Percentiles rank a stretch among this genome's conserved stretches.
Evolutionary conservation across 306 rosid species (phyloP).

Genomic region (Rubus parviflorus): DNA sequence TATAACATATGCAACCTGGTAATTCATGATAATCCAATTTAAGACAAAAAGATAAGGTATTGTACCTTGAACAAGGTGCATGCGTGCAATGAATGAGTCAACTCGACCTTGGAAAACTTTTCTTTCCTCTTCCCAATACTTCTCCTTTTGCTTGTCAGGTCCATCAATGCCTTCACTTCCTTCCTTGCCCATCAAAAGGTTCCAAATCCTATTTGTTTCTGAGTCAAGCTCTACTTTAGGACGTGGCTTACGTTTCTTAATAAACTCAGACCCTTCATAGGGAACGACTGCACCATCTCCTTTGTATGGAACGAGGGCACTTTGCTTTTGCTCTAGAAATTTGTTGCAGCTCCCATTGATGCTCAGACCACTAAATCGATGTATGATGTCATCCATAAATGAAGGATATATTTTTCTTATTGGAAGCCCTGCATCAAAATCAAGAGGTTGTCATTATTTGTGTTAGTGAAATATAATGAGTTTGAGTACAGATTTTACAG

Average conservation of each 20-base stretch:
- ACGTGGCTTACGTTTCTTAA: constrained; percentile 58
- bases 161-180: constrained; percentile 53
- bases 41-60: constrained; percentile 24
- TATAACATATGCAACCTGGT: constrained; percentile 16
- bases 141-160: constrained; percentile 61
- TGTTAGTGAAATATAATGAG: constrained; percentile 1
- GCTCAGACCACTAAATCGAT: constrained; percentile 43
- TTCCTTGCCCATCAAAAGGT: constrained; percentile 81
- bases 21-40: constrained; percentile 16
- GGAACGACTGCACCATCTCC: constrained; percentile 67
- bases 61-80: constrained; percentile 98
- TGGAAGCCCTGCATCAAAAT: constrained; percentile 51
- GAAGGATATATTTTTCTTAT: constrained; percentile 11
- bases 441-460: constrained; percentile 28
- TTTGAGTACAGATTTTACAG: neutral
- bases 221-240: constrained; percentile 90
- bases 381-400: constrained; percentile 43
- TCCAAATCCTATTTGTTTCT: constrained; percentile 90
- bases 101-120: constrained; percentile 78
- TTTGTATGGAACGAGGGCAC: constrained; percentile 66
- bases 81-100: constrained; percentile 87
- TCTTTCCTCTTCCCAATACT: constrained; percentile 91
- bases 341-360: constrained; percentile 42
- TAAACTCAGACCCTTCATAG: constrained; percentile 35
- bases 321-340: constrained; percentile 38